phyloP scores from a whole-genome alignment of 768 basidiomycete species.

The Kwoniella heveanensis region DNA sequence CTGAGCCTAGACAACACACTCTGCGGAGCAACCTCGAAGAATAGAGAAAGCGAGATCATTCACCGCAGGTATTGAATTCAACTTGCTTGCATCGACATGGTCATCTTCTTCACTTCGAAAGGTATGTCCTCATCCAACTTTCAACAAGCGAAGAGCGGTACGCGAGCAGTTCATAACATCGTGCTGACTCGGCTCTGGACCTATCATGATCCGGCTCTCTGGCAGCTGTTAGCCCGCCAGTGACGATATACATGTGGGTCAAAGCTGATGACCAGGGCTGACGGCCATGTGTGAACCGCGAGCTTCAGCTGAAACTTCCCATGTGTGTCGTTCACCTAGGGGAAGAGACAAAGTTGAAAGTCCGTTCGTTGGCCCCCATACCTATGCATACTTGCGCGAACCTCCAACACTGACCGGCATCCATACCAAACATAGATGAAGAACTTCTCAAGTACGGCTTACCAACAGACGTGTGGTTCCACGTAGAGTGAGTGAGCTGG shows the following conservation, averaged over 20 bases:
- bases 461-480: conserved; percentile 65
- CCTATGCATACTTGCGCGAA: neutral
- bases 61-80: no score
- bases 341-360: conserved; percentile 94
- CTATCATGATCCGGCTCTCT: no score
- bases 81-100: conserved; percentile 57
- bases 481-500: conserved; percentile 83
- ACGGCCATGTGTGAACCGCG: no score
- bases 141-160: no score
- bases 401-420: neutral
- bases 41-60: no score
- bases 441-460: conserved; percentile 83
- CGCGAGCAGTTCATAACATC: no score
- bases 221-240: conserved; percentile 67
- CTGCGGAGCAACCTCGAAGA: no score
- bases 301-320: no score
- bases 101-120: conserved; percentile 67
- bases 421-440: conserved; percentile 67
- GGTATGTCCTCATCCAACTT: conserved; percentile 50
- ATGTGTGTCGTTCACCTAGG: conserved; percentile 31
- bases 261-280: conserved; percentile 54
- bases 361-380: conserved; percentile 46
- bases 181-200: no score
- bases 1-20: no score
- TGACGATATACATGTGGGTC: conserved; percentile 84